phyloP scores from a whole-genome alignment of 2,329 filamentous ascomycete genomes.

The Lachnellula hyalina region DNA sequence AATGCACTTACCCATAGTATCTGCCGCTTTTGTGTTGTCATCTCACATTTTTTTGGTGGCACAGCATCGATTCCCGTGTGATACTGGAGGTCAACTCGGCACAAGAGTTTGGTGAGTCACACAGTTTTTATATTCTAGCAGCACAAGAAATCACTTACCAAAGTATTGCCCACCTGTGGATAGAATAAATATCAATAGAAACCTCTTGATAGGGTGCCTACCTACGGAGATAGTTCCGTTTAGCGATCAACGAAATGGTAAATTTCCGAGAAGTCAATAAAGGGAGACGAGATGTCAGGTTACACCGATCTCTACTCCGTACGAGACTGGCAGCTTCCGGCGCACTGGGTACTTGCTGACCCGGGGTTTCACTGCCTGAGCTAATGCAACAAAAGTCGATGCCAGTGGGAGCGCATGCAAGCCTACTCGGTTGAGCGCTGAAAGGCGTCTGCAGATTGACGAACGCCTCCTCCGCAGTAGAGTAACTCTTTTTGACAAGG shows the following conservation, averaged over 20 bases:
- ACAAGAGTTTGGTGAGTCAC: not conserved
- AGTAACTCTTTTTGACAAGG: not conserved
- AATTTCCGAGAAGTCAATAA: not conserved
- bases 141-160: not conserved
- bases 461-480: slow-evolving; percentile 6
- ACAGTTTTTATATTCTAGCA: not conserved
- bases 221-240: not conserved
- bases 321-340: slow-evolving; percentile 9
- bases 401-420: slow-evolving; percentile 1
- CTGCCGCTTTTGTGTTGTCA: slow-evolving; percentile 1
- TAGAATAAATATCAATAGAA: not conserved
- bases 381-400: slow-evolving; percentile 5
- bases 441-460: slow-evolving; percentile 6
- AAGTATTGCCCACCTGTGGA: not conserved
- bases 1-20: slow-evolving; percentile 2
- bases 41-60: not conserved
- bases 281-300: not conserved
- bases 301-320: not conserved
- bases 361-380: slow-evolving; percentile 7
- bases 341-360: slow-evolving; percentile 11
- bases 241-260: not conserved
- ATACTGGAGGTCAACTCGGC: not conserved
- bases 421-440: not conserved
- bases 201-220: not conserved
- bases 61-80: not conserved